Base-by-base conservation (phyloP, 371 early-diverging fungal species). In the Blakeslea trispora region DNA sequence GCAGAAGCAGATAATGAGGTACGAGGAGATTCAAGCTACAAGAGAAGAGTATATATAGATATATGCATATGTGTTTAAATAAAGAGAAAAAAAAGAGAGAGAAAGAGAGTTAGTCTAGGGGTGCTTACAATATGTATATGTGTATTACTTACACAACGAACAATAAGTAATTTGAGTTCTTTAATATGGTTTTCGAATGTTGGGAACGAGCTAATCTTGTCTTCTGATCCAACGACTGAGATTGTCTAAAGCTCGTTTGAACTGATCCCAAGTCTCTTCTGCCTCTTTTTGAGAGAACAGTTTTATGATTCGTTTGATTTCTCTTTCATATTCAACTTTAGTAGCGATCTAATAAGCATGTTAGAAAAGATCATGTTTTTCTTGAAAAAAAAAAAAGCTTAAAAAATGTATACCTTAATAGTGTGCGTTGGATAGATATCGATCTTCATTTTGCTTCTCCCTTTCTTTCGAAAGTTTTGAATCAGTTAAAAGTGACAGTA, bases 241-340 rank as follows among this genome's bases (percentile, higher is more conserved):
- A n/a, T 24, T 24, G 6, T 24, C 10, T 22, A 46, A 28, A 46
- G 47, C 47, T 5, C 8, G 3, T 3, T 46, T 46, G 24, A 24
- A 28, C n/a, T 24, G 19, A 13, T 46, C 47, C 47, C 47, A 46
- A 13, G 47, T 46, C 31, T 46, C 47, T 46, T 46, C 47, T 6
- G 47, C 22, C 28, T 46, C 47, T 46, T 46, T 46, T 11, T 24
- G 1, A 24, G 8, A 14, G 10, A 46, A 46, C 13, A 28, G n/a
- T 2, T 11, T 3, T n/a, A 14, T 28, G 13, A 46, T 28, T 1
- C 31, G 22, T 24, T 46, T 46, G 15, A 46, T 46, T 28, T 46
- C 47, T 11, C 24, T 22, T 10, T 46, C 47, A 46, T 24, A 28
- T 24, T 46, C 23, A 9, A 24, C 1, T 24, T 23, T 3, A n/a